These are phyloP conservation scores for Petunia hybrid DNA, from an alignment of 305 asterid species.

Conservation along the genomic window DNA sequence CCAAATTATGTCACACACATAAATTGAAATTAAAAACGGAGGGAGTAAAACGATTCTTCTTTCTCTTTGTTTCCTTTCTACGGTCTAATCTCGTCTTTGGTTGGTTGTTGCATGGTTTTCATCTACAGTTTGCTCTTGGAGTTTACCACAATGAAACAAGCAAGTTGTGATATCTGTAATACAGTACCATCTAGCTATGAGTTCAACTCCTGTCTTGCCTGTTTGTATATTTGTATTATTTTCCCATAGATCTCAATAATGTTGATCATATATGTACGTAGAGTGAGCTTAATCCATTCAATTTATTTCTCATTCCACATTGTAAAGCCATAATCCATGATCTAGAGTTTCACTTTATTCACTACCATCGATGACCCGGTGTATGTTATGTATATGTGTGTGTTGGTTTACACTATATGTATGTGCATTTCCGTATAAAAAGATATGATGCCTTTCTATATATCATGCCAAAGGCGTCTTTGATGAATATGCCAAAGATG, in stretches of 20 bases:
- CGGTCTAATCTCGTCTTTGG: not conserved
- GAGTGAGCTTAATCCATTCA: not conserved
- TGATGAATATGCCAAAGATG: too few relatives aligned
- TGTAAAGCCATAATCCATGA: not conserved
- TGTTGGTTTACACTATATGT: too few relatives aligned
- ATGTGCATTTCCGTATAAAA: too few relatives aligned
- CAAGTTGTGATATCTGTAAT: slow-evolving; percentile 31
- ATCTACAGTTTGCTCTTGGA: slow-evolving; percentile 76
- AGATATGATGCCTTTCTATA: too few relatives aligned
- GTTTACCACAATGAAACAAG: slow-evolving; percentile 43
- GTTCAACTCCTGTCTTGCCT: not conserved
- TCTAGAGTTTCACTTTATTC: not conserved
- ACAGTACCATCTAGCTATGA: not conserved
- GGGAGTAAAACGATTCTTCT: too few relatives aligned
- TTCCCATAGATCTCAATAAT: not conserved
- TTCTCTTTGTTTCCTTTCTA: not conserved
- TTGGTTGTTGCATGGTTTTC: slow-evolving; percentile 18
- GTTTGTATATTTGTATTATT: slow-evolving; percentile 25
- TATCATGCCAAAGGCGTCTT: too few relatives aligned
- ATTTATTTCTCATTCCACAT: not conserved
- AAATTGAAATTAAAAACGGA: too few relatives aligned
- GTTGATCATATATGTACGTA: slow-evolving; percentile 4
- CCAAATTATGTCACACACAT: too few relatives aligned
- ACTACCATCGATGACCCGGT: too few relatives aligned
- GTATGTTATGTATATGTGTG: too few relatives aligned